Evolutionary conservation across 495 filamentous ascomycete species (phyloP).

Genomic region (Trichoderma gamsii): DNA sequence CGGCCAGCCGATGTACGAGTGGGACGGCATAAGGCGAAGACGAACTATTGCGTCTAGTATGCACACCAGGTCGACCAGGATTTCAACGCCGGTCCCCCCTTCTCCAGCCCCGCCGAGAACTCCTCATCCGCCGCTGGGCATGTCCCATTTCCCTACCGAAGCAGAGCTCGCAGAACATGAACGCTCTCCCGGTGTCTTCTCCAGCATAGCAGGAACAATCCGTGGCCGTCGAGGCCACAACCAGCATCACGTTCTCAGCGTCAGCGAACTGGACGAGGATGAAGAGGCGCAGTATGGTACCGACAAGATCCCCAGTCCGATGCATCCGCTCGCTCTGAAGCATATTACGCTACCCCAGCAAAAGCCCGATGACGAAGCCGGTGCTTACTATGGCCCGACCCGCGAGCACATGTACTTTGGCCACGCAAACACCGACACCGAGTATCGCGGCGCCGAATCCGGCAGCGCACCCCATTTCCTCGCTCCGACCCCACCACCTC

Average conservation of each 20-base stretch:
- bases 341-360: slow-evolving; percentile 51
- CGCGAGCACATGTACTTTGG: slow-evolving; percentile 25
- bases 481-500: slow-evolving; percentile 47
- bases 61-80: slow-evolving; percentile 26
- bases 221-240: slow-evolving; percentile 47
- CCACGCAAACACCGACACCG: slow-evolving; percentile 25
- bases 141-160: slow-evolving; percentile 73
- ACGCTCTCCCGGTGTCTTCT: slow-evolving; percentile 41
- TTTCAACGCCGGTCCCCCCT: slow-evolving; percentile 31
- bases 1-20: slow-evolving; percentile 59
- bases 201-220: slow-evolving; percentile 55
- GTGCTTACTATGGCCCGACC: slow-evolving; percentile 35
- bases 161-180: slow-evolving; percentile 51
- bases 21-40: slow-evolving; percentile 85
- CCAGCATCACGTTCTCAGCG: slow-evolving; percentile 35
- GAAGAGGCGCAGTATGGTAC: slow-evolving; percentile 20
- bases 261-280: slow-evolving; percentile 20
- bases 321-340: slow-evolving; percentile 56
- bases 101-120: slow-evolving; percentile 37
- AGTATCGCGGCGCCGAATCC: slow-evolving; percentile 33
- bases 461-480: slow-evolving; percentile 23
- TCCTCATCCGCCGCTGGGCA: slow-evolving; percentile 76
- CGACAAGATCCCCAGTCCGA: slow-evolving; percentile 38
- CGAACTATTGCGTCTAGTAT: slow-evolving; percentile 59
- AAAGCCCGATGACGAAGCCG: slow-evolving; percentile 35